Evolutionary conservation across 2,329 filamentous ascomycete species (phyloP).

Genomic region (Penicillium sp.): DNA sequence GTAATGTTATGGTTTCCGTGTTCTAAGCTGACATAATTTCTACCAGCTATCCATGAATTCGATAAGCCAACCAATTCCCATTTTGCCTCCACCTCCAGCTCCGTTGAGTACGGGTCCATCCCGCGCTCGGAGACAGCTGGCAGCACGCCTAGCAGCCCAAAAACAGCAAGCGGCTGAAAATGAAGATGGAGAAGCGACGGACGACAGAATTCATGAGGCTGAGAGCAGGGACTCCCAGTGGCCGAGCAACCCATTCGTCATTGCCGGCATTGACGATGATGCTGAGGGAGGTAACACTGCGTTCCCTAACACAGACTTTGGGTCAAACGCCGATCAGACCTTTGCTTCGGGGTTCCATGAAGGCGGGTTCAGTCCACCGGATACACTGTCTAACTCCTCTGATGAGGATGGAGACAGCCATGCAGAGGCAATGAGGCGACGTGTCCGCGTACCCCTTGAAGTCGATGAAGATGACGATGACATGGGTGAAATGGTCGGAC

Average conservation of each 20-base stretch:
- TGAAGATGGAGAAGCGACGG: constrained; percentile 31
- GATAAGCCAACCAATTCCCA: constrained; percentile 45
- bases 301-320: constrained; percentile 35
- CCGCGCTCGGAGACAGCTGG: constrained; percentile 83
- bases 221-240: constrained; percentile 30
- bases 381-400: constrained; percentile 44
- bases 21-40: constrained; percentile 15
- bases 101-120: constrained; percentile 85
- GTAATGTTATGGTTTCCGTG: background rate
- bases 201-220: constrained; percentile 24
- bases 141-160: constrained; percentile 77
- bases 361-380: constrained; percentile 40
- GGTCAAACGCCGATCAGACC: constrained; percentile 23
- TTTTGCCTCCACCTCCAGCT: constrained; percentile 61
- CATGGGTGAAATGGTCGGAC: constrained; percentile 51
- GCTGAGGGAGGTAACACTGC: constrained; percentile 28
- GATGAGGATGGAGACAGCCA: constrained; percentile 42
- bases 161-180: constrained; percentile 60
- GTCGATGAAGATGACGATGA: constrained; percentile 57
- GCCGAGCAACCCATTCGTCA: constrained; percentile 40
- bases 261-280: constrained; percentile 39
- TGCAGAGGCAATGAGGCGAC: constrained; percentile 39
- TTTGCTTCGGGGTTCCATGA: constrained; percentile 39
- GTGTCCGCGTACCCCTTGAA: constrained; percentile 55
- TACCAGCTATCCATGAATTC: constrained; percentile 29